A percentile compares a stretch with the other conserved stretches of the same genome.
phyloP scores from a whole-genome alignment of 176 grass and related monocot species.

The Puccinellia tenuiflora region DNA sequence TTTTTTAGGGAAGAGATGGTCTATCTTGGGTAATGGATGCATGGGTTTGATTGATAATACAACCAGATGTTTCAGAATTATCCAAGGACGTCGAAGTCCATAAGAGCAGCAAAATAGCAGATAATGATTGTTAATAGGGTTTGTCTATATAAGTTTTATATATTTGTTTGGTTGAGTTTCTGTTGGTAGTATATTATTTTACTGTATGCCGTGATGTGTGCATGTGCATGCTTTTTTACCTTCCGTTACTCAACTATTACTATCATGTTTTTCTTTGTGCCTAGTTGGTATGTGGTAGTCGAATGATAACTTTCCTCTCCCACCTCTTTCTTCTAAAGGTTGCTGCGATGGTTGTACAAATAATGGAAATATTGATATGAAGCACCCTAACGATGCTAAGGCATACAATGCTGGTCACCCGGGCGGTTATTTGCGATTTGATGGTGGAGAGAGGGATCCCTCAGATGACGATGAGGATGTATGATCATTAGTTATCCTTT shows the following conservation, averaged over 20 bases:
- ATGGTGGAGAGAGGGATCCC: background rate
- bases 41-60: background rate
- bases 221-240: background rate
- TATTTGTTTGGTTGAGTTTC: background rate
- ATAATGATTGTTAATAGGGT: background rate
- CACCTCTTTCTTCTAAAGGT: background rate
- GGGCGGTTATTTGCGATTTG: background rate
- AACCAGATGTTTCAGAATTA: background rate
- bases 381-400: background rate
- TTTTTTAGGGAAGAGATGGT: background rate
- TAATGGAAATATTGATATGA: background rate
- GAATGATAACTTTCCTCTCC: background rate
- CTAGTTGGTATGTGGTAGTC: background rate
- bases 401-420: background rate
- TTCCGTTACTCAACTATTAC: background rate
- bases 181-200: background rate
- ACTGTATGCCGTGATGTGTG: background rate
- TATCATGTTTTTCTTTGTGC: background rate
- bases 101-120: background rate
- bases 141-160: background rate
- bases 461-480: background rate
- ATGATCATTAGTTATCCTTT: background rate
- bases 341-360: background rate
- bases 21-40: background rate
- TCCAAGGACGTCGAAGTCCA: background rate